Base-by-base conservation (phyloP, 345 rosid genomes). In the Moringa oleifera region DNA sequence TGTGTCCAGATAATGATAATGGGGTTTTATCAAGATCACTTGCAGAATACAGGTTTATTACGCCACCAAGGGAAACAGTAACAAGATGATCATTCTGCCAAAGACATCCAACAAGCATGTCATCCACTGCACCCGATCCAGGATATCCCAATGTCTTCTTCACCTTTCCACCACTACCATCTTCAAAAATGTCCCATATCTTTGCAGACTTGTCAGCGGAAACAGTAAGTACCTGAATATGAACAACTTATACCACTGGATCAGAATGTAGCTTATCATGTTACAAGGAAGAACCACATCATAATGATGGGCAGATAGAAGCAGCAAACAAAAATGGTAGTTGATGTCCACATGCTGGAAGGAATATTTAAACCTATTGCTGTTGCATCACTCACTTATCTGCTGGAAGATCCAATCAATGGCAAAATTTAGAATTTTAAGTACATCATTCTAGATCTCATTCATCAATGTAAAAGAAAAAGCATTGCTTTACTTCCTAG, bases 161-260 rank as follows among this genome's bases (percentile, higher is more conserved):
- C 41, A 82, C 72, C 53, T 68, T 76, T 47, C 78, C 83, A 57
- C 58, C 77, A 46, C 61, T 79, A 25, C 92, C 92, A 23, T 88
- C 86, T 57, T 77, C 86, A 67, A 65, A 56, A 51, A 88, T 73
- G 37, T 83, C 88, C 92, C 92, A 88, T 28, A 85, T 71, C 71
- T 88, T 88, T 60, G 92, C 88, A 57, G 96, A 70, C 79, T 85
- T 88, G 72, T 85, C 96, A 58, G 96, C 92, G 60, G 96, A 88
- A 50, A 76, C 96, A 3, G 96, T 85, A 3, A 88, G 59, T 51
- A 88, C 79, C 91, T 88, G 67, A 52, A 19, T n/a, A 52, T 59
- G 54, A 58, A 68, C 55, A 66, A 65, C 58, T 64, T 16, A 41
- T 28, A 28, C 3, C 33, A 28, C 8, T 28, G 8, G 33, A 3